A percentile compares a stretch with the other conserved stretches of the same genome.
phyloP scores from a whole-genome alignment of 78 protist species.

The Dictyostelium firmibasis region DNA sequence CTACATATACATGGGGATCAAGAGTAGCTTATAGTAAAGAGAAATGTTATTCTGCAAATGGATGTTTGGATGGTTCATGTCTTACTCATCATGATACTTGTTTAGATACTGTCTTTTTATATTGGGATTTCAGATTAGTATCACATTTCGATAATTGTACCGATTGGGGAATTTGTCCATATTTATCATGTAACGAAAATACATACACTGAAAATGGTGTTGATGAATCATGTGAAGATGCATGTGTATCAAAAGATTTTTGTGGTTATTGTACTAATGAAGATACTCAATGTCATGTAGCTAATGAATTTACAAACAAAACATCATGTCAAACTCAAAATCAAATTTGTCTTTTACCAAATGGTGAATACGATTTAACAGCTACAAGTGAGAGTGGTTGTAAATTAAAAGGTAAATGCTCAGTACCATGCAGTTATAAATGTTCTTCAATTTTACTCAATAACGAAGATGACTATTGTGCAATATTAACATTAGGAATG shows the following conservation, averaged over 20 bases:
- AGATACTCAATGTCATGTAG: not conserved
- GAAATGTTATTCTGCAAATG: not conserved
- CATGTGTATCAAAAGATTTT: not conserved
- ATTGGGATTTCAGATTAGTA: not conserved
- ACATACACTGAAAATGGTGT: not conserved
- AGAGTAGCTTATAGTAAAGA: not conserved
- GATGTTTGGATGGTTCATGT: slow-evolving; percentile 42
- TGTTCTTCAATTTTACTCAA: not conserved
- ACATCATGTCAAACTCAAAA: not conserved
- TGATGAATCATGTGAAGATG: not conserved
- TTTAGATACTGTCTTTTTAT: not conserved
- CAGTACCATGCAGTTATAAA: not conserved
- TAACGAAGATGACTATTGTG: not conserved
- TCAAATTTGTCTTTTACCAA: not conserved
- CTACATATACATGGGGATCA: not conserved
- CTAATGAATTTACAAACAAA: not conserved
- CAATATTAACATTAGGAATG: not conserved
- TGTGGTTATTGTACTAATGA: not conserved
- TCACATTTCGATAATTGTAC: not conserved
- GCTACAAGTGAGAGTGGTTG: not conserved
- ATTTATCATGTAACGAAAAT: not conserved
- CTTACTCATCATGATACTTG: slow-evolving; percentile 23
- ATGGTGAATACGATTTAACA: not conserved
- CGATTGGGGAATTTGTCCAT: not conserved
- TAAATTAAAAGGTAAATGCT: not conserved